Evolutionary conservation across 345 rosid species (phyloP).

Genomic region (Alliaria petiolata): DNA sequence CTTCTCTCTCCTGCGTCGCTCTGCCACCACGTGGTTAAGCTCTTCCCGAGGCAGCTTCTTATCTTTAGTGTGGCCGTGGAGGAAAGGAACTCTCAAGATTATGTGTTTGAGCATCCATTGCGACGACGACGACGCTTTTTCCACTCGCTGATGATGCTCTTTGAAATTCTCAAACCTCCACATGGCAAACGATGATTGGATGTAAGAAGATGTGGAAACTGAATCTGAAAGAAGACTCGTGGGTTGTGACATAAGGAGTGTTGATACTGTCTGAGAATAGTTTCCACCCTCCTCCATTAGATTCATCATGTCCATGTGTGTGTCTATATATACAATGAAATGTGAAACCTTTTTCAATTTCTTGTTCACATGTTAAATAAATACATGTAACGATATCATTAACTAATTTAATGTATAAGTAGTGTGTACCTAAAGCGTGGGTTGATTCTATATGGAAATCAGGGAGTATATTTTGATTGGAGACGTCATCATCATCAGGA

Average conservation of each 20-base stretch:
- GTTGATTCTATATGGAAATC: constrained; percentile 41
- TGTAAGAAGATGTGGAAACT: constrained; percentile 29
- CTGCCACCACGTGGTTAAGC: constrained; percentile 86
- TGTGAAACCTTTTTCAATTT: background rate
- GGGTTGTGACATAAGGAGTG: constrained; percentile 64
- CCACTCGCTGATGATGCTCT: constrained; percentile 22
- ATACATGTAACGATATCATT: background rate
- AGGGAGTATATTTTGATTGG: constrained; percentile 57
- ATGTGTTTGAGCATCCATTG: constrained; percentile 88
- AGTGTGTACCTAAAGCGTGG: constrained; percentile 22
- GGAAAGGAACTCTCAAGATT: constrained; percentile 67
- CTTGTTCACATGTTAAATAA: background rate
- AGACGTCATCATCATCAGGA: constrained; percentile 59
- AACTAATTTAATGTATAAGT: background rate
- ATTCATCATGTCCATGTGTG: constrained; percentile 35
- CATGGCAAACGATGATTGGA: constrained; percentile 63
- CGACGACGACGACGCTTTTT: constrained; percentile 45
- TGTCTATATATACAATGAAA: background rate
- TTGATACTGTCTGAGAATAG: constrained; percentile 87
- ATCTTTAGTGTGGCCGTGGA: constrained; percentile 58
- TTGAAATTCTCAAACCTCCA: constrained; percentile 42
- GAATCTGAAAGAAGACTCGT: constrained; percentile 47
- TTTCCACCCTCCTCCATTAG: constrained; percentile 56
- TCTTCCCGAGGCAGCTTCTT: constrained; percentile 53
- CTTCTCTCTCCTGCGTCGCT: constrained; percentile 93